Percentiles rank a stretch among this genome's conserved stretches.
Evolutionary conservation across 83 land plant genomes (phyloP).

Genomic region (Picea abies): DNA sequence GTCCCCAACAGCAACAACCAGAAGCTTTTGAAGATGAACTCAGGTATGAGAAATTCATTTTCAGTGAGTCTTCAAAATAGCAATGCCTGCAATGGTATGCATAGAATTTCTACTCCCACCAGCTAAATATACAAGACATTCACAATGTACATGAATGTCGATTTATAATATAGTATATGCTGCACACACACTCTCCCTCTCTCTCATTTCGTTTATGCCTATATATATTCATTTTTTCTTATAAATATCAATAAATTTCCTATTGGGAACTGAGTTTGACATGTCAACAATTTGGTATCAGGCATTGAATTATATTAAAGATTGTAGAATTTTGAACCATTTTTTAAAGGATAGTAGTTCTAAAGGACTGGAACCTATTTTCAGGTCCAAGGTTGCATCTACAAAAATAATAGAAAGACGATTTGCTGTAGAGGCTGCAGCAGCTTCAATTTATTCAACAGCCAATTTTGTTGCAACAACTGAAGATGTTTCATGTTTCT

Average conservation of each 20-base stretch:
- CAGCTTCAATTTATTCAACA: conserved; percentile 63
- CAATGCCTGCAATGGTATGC: neutral
- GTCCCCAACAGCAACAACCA: conserved; percentile 5
- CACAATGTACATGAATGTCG: no score
- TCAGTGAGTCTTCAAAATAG: neutral
- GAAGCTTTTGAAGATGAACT: conserved; percentile 1
- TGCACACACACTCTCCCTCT: no score
- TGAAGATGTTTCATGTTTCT: no score
- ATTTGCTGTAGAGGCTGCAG: conserved; percentile 53
- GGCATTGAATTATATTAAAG: no score
- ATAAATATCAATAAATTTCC: no score
- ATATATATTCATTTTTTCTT: no score
- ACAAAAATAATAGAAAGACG: conserved; percentile 24
- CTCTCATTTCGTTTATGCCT: no score
- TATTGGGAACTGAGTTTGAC: no score
- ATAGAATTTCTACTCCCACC: neutral
- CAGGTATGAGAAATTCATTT: neutral
- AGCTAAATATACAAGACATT: neutral
- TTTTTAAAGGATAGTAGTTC: neutral
- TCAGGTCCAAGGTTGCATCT: neutral
- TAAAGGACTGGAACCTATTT: neutral
- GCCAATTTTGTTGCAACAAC: conserved; percentile 26
- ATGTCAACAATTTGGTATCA: no score
- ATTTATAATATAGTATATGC: no score
- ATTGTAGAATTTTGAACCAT: no score